Conservation (phyloP, 2,329 filamentous ascomycete genomes). For the Pseudopithomyces maydicus region DNA sequence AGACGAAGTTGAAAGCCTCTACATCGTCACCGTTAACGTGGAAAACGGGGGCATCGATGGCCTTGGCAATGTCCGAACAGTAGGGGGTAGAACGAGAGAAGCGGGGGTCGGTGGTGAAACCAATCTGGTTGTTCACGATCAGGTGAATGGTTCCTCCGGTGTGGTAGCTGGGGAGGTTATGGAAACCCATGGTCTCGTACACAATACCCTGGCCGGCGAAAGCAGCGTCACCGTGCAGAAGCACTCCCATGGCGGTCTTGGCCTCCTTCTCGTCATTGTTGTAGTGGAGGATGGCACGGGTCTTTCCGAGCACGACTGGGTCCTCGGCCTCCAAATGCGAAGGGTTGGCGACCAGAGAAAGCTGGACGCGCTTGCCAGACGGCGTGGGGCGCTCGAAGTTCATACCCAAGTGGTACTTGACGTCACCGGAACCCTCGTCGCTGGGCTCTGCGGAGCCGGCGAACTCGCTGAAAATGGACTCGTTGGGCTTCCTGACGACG, state of each 20-base stretch:
- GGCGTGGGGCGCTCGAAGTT: slow-evolving; percentile 99
- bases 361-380: slow-evolving; percentile 98
- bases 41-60: slow-evolving; percentile 97
- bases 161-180: slow-evolving; percentile 92
- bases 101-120: slow-evolving; percentile 97
- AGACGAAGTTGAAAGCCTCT: slow-evolving; percentile 97
- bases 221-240: slow-evolving; percentile 96
- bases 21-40: slow-evolving; percentile 99
- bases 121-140: slow-evolving; percentile 99
- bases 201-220: slow-evolving; percentile 97
- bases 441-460: slow-evolving; percentile 83
- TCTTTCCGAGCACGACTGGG: slow-evolving; percentile 96
- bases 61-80: slow-evolving; percentile 99
- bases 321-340: slow-evolving; percentile 98
- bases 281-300: slow-evolving; percentile 97
- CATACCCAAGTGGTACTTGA: slow-evolving; percentile 99
- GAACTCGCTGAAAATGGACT: slow-evolving; percentile 99
- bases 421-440: slow-evolving; percentile 96
- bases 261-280: slow-evolving; percentile 94
- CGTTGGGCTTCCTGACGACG: slow-evolving; percentile 98
- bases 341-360: slow-evolving; percentile 96
- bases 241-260: slow-evolving; percentile 88
- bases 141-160: slow-evolving; percentile 97
- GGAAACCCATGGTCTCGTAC: slow-evolving; percentile 98
- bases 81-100: slow-evolving; percentile 97